phyloP scores from a whole-genome alignment of 768 basidiomycete genomes.

The Lanmaoa rubissima region DNA sequence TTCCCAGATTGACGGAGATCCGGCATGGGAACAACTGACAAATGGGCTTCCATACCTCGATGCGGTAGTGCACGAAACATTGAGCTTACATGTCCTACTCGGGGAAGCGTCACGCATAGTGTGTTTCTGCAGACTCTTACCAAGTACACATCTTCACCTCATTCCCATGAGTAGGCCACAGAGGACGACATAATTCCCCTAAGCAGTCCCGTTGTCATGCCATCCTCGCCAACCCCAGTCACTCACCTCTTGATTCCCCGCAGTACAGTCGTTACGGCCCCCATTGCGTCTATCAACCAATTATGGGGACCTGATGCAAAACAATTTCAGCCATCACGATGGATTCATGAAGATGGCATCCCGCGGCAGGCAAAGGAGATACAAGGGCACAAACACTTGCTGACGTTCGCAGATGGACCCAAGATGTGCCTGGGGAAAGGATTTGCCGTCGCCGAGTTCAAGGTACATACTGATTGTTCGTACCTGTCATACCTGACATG shows the following conservation, averaged over 20 bases:
- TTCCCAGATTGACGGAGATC: constrained; percentile 41
- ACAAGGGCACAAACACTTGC: constrained; percentile 27
- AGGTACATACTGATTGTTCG: constrained; percentile 9
- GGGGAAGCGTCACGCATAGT: constrained; percentile 18
- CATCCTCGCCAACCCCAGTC: constrained; percentile 35
- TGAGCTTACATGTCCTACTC: constrained; percentile 44
- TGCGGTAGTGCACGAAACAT: constrained; percentile 44
- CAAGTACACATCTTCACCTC: not conserved
- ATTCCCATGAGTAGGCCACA: constrained; percentile 36
- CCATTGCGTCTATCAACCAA: constrained; percentile 48
- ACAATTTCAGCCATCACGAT: constrained; percentile 60
- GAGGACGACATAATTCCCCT: constrained; percentile 62
- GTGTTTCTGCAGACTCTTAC: not conserved
- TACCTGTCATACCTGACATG: too few relatives aligned
- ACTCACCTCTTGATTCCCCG: constrained; percentile 43
- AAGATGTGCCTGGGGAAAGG: constrained; percentile 28
- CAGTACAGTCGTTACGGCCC: constrained; percentile 45
- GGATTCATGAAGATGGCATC: constrained; percentile 42
- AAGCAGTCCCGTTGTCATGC: constrained; percentile 40
- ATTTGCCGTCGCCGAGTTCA: constrained; percentile 29
- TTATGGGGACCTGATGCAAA: constrained; percentile 63
- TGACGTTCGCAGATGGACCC: constrained; percentile 32
- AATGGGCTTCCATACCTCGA: constrained; percentile 54
- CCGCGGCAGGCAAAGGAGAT: constrained; percentile 33
- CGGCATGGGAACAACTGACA: constrained; percentile 52